Base-by-base conservation (phyloP, 768 basidiomycete genomes). In the Agrocybe pediades region DNA sequence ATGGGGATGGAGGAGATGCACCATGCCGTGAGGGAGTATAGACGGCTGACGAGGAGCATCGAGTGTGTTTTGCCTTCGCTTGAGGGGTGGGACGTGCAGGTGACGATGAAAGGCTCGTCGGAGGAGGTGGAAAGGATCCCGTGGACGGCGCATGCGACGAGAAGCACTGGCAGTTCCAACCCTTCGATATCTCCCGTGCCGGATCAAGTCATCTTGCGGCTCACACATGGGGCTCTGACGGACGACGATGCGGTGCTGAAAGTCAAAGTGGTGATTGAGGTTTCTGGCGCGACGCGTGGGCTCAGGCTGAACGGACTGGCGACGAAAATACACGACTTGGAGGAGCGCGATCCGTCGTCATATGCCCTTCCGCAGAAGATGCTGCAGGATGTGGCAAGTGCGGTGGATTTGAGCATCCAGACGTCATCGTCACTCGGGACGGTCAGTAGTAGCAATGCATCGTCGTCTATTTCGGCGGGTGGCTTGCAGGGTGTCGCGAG, bases 221-320 rank as follows among this genome's bases (percentile, higher is more conserved):
- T 96, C 41, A 80, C 83, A 16, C 95, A 98, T 69, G 78, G 86
- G 1, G 75, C 81, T 1, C 75, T 93, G 13, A 77, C 83, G 2
- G 84, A 88, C 60, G 82, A 87, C 47, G 86, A 94, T 62, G 84
- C 87, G 5, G 77, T 96, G 3, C 77, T 95, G 52, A 92, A 93
- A 72, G 89, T 94, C 51, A 82, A 81, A 51, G 72, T 94, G 21
- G 80, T 84, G 17, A 82, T 97, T 58, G 95, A 97, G 68, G 79
- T 88, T 7, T 91, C 94, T 46, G 75, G 88, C 41, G 79, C 87
- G 2, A 86, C 86, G 3, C 83, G 83, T 58, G 89, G 88, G 33
- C 75, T 98, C 7, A 80, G 95, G 41, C 76, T 99, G 39, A 98
- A 99, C 62, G 95, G 95, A 1, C 73, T 92, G 13, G 84, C 87